These are phyloP conservation scores for Ceratocystis eucalypticola DNA, from an alignment of 2,329 filamentous ascomycete genomes.

Conservation along the genomic window DNA sequence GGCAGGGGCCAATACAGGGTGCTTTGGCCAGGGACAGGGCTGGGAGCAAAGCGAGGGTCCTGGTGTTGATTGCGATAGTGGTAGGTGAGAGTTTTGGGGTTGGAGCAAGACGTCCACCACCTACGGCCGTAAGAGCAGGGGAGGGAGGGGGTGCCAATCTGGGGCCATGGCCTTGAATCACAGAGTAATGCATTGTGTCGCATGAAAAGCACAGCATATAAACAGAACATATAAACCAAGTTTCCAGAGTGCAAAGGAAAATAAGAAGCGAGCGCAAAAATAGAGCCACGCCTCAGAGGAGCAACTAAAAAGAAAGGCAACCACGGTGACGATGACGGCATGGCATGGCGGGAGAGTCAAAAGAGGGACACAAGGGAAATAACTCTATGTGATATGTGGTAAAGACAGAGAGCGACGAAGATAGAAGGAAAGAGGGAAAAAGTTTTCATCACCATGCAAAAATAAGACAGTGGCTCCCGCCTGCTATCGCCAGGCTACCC, in stretches of 20 bases:
- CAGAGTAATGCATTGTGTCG: background rate
- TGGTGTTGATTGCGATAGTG: background rate
- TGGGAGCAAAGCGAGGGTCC: background rate
- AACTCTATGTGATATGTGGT: too few species aligned
- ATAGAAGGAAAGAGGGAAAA: background rate
- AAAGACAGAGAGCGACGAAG: background rate
- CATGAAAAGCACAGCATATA: background rate
- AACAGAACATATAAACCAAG: background rate
- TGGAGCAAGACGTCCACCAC: background rate
- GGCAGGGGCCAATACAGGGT: background rate
- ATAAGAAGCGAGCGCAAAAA: background rate
- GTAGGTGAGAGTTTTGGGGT: background rate
- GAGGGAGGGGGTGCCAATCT: background rate
- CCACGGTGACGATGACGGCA: too few species aligned
- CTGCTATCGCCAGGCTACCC: too few species aligned
- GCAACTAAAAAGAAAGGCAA: background rate
- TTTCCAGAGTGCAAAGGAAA: background rate
- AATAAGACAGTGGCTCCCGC: too few species aligned
- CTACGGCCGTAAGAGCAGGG: background rate
- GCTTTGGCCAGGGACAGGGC: background rate
- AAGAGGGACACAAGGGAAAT: too few species aligned
- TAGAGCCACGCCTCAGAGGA: constrained; percentile 3
- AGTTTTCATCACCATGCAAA: too few species aligned
- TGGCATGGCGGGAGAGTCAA: too few species aligned
- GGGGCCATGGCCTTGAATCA: background rate